Evolutionary conservation across 2,329 filamentous ascomycete species (phyloP).

Genomic region (Aspergillus sp.): DNA sequence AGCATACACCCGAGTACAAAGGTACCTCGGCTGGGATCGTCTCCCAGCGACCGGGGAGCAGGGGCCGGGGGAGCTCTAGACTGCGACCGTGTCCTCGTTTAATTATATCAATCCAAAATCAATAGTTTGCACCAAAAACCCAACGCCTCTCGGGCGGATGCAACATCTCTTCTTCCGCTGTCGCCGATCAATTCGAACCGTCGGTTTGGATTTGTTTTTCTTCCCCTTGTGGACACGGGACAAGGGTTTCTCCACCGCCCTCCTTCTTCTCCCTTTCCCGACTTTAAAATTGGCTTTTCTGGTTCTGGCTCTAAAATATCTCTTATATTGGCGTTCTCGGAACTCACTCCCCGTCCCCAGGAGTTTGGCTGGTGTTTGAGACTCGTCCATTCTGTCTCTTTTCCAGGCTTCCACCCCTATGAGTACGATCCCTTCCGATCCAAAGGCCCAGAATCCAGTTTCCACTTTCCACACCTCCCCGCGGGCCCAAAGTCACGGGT

Average conservation of each 20-base stretch:
- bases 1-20: not conserved
- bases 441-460: not conserved
- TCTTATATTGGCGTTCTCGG: not conserved
- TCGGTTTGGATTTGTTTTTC: not conserved
- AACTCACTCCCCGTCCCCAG: not conserved
- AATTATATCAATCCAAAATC: not conserved
- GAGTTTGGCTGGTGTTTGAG: not conserved
- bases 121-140: not conserved
- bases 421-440: not conserved
- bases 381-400: not conserved
- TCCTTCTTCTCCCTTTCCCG: not conserved
- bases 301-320: not conserved
- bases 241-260: not conserved
- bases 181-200: not conserved
- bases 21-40: not conserved
- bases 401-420: not conserved
- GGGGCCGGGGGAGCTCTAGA: not conserved
- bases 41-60: not conserved
- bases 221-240: not conserved
- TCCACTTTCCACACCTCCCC: not conserved
- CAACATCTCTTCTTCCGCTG: not conserved
- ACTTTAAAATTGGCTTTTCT: not conserved
- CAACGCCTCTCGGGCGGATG: not conserved
- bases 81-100: not conserved
- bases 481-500: not conserved